phyloP scores from a whole-genome alignment of 805 yeast species.

The Saturnispora hagleri region DNA sequence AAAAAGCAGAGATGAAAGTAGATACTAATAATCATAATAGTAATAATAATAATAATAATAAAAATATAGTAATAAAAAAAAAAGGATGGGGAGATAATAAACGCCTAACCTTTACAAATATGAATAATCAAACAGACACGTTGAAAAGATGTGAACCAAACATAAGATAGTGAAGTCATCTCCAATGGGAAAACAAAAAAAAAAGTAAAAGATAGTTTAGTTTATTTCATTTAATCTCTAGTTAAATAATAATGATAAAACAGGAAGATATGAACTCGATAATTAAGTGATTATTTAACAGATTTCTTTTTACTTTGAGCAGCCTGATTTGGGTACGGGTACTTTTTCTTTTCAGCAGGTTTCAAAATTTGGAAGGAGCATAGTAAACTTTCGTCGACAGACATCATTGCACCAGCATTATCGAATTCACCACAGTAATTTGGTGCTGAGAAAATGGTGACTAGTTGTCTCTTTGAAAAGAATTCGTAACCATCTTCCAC shows the following conservation, averaged over 20 bases:
- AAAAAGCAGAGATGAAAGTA: neutral
- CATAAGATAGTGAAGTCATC: neutral
- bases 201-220: neutral
- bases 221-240: neutral
- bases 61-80: neutral
- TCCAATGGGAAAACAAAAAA: neutral
- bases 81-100: neutral
- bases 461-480: conserved; percentile 91
- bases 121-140: neutral
- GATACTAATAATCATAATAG: neutral
- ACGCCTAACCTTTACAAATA: neutral
- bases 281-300: conserved; percentile 1
- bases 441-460: conserved; percentile 93
- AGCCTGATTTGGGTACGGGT: conserved; percentile 16
- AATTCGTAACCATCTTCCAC: conserved; percentile 99
- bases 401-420: conserved; percentile 99
- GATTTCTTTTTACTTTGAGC: conserved; percentile 5
- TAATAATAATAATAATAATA: neutral
- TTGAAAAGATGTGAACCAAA: neutral
- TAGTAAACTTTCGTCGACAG: conserved; percentile 90
- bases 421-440: conserved; percentile 99
- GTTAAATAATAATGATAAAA: neutral
- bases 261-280: neutral
- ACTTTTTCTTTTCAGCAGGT: conserved; percentile 94
- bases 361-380: conserved; percentile 95